Evolutionary conservation across 495 filamentous ascomycete genomes (phyloP), one percentile per base, ranked within the genome.

Genomic region (Aspergillus biplanus): DNA sequence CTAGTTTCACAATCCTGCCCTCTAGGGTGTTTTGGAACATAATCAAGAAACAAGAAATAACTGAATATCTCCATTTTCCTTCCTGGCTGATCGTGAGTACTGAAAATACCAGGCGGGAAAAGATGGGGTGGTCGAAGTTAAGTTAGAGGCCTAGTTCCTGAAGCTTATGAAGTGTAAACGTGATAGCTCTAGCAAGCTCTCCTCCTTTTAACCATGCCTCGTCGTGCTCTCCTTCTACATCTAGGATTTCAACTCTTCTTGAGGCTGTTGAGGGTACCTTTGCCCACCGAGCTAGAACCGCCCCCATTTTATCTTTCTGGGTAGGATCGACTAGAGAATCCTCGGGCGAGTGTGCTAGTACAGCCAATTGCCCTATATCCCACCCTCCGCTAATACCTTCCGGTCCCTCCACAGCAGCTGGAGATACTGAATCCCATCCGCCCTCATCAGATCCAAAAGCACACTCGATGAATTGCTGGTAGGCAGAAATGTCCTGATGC

Each of bases 211-310:
- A 64, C 79, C 86, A 87, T 3, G 86, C 72, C 52, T 87, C 80
- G 68, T 91, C 83, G 78, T 93, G 90, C n/a, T 67, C 74, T 7
- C 89, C 90, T 9, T 66, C 61, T n/a, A 90, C 63, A 21, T 79
- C 61, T 4, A 83, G 52, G 32, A 70, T 50, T n/a, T 79, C 50
- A 7, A 82, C 69, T 66, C 70, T 71, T 52, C 63, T 69, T 60
- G 58, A 57, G 7, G 66, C 65, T 35, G 65, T 52, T 37, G 67
- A 63, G 8, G 63, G 61, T 62, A 55, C 56, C 59, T 58, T 65
- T 59, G 64, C 72, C 75, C 67, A 76, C n/a, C 59, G 65, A 57
- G 46, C 66, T 65, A 82, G 61, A 32, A 67, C 70, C 49, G 74
- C 60, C 53, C 67, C 70, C 84, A 91, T 80, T 34, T 58, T 68